These are phyloP conservation scores for Hydrangea macrophylla DNA, from an alignment of 148 eudicot species.

Conservation along the genomic window DNA sequence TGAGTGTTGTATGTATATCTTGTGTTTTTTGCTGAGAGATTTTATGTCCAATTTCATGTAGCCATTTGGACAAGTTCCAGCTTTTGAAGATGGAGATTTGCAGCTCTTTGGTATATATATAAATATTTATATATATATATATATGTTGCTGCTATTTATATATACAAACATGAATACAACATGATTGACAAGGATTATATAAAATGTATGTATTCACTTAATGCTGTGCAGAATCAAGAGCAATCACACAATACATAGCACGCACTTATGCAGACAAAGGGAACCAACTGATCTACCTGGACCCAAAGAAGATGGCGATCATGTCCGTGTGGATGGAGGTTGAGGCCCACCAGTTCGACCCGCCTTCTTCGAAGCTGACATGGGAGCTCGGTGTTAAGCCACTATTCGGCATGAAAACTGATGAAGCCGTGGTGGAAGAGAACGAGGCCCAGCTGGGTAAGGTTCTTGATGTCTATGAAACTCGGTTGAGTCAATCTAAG, in stretches of 20 bases:
- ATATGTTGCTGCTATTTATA: no score
- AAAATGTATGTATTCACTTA: not conserved
- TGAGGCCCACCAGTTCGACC: conserved; percentile 33
- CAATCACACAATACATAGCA: conserved; percentile 32
- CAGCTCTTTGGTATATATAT: conserved; percentile 37
- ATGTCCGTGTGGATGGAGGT: conserved; percentile 35
- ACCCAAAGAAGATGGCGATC: conserved; percentile 21
- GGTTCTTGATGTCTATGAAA: conserved; percentile 59
- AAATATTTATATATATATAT: no score
- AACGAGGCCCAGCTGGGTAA: conserved; percentile 34
- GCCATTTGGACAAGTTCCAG: conserved; percentile 53
- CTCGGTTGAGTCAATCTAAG: conserved; percentile 44
- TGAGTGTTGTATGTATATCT: not conserved
- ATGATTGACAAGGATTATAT: not conserved
- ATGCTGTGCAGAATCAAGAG: conserved; percentile 36
- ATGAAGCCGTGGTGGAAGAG: conserved; percentile 32
- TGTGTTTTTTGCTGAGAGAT: not conserved
- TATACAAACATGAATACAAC: no score
- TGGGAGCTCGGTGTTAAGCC: conserved; percentile 33
- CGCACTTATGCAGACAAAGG: conserved; percentile 24
- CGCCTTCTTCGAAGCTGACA: conserved; percentile 16
- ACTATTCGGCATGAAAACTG: conserved; percentile 30
- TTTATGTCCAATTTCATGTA: conserved; percentile 8
- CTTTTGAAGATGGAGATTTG: conserved; percentile 43
- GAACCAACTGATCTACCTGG: conserved; percentile 20